Conservation (phyloP, 2,329 filamentous ascomycete genomes). For the Gaeumannomyces tritici region DNA sequence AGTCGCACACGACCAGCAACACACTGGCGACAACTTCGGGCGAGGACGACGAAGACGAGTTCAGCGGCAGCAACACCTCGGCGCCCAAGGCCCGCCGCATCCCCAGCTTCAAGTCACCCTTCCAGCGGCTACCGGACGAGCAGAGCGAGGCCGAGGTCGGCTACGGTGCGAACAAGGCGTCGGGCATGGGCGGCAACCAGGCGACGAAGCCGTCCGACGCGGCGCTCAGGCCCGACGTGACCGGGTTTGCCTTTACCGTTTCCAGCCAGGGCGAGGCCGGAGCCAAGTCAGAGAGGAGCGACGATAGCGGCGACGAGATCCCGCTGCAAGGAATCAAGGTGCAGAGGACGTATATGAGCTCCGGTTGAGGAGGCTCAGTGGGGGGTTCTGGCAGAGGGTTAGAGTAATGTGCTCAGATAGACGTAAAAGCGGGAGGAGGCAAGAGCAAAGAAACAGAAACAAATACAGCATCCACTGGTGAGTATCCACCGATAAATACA, state of each 20-base stretch:
- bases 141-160: background rate
- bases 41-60: background rate
- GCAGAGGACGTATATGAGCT: background rate
- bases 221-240: background rate
- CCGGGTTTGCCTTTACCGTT: background rate
- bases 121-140: background rate
- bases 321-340: background rate
- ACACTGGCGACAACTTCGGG: background rate
- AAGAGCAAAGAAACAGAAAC: too few relatives aligned
- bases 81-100: background rate
- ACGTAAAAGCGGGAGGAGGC: too few relatives aligned
- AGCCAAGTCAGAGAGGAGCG: background rate
- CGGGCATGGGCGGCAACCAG: background rate
- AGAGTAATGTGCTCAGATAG: too few relatives aligned
- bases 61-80: background rate
- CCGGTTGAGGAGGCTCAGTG: background rate
- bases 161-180: background rate
- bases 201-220: background rate
- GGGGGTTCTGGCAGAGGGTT: background rate
- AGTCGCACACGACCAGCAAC: background rate
- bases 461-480: too few relatives aligned
- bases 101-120: background rate
- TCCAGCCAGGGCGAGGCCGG: background rate
- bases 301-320: background rate
- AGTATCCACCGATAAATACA: too few relatives aligned